A percentile compares a stretch with the other conserved stretches of the same genome.
Evolutionary conservation across 2,329 filamentous ascomycete species (phyloP).

Genomic region (Aureobasidium leucospermi): DNA sequence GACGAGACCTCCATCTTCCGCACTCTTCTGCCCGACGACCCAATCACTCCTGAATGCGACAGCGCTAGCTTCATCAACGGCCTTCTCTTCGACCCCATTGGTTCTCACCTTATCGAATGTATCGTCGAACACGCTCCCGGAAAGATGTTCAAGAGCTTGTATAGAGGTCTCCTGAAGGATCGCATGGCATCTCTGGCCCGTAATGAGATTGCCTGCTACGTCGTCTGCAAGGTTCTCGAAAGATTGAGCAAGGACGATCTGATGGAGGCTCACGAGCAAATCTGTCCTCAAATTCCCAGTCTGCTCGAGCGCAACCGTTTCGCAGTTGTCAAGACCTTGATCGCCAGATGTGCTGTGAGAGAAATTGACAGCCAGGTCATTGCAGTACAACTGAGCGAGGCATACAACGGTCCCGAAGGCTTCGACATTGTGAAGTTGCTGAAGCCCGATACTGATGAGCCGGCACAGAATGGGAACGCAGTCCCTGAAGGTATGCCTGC

Average conservation of each 20-base stretch:
- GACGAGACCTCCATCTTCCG: conserved; percentile 64
- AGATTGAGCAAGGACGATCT: conserved; percentile 83
- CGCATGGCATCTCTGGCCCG: conserved; percentile 73
- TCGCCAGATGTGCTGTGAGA: conserved; percentile 73
- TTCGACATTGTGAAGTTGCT: conserved; percentile 54
- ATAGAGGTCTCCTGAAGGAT: conserved; percentile 70
- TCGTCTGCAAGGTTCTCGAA: conserved; percentile 74
- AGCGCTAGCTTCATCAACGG: conserved; percentile 76
- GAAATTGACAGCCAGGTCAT: conserved; percentile 50
- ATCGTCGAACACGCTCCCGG: conserved; percentile 74
- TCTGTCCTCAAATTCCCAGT: conserved; percentile 63
- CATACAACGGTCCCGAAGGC: conserved; percentile 46
- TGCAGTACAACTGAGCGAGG: conserved; percentile 49
- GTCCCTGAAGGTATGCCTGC: conserved; percentile 17
- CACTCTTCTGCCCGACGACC: conserved; percentile 71
- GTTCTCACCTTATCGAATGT: conserved; percentile 82
- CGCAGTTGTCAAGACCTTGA: conserved; percentile 70
- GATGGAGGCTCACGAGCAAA: conserved; percentile 60
- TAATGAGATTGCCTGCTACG: conserved; percentile 85
- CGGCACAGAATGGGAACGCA: conserved; percentile 12
- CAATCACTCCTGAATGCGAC: conserved; percentile 64
- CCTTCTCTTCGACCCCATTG: conserved; percentile 82
- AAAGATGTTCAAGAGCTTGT: conserved; percentile 84
- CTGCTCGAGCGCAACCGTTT: conserved; percentile 70
- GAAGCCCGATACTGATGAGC: conserved; percentile 40